phyloP scores from a whole-genome alignment of 2,329 filamentous ascomycete species.

The Ophiostoma tasmaniense region DNA sequence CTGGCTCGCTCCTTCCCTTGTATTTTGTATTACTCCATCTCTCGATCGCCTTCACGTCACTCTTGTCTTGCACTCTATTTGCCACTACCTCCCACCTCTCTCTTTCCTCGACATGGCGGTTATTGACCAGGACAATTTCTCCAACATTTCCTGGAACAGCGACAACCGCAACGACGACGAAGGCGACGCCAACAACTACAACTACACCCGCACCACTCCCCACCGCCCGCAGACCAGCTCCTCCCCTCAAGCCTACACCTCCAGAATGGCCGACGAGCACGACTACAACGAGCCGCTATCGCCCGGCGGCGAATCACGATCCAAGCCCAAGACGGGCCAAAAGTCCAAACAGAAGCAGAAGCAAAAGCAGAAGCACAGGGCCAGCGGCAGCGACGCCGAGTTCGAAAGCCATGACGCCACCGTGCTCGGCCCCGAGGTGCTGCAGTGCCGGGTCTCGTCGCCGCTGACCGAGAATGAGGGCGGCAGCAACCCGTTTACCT shows the following conservation, averaged over 20 bases:
- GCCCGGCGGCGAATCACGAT: constrained; percentile 7
- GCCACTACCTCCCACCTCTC: neutral
- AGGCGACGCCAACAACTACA: constrained; percentile 30
- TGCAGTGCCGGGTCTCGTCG: constrained; percentile 75
- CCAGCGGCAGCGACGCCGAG: constrained; percentile 44
- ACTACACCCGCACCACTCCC: constrained; percentile 23
- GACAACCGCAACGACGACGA: constrained; percentile 40
- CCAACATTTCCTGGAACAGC: constrained; percentile 70
- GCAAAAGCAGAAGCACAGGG: constrained; percentile 29
- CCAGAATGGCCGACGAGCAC: constrained; percentile 15
- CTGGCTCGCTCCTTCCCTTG: constrained; percentile 2
- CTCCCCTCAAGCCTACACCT: neutral
- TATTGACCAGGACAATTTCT: constrained; percentile 62
- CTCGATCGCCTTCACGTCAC: constrained; percentile 5
- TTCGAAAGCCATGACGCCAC: constrained; percentile 47
- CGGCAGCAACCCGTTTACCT: constrained; percentile 93
- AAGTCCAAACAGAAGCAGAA: constrained; percentile 32
- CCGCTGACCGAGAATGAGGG: constrained; percentile 94
- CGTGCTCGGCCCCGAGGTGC: constrained; percentile 60
- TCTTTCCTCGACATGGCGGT: constrained; percentile 32
- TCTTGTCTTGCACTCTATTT: constrained; percentile 8
- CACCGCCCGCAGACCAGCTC: constrained; percentile 31
- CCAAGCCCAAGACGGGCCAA: constrained; percentile 18
- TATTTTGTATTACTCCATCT: neutral
- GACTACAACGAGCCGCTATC: constrained; percentile 15